Evolutionary conservation across 345 rosid genomes (phyloP).

Genomic region (Hirschfeldia incana): DNA sequence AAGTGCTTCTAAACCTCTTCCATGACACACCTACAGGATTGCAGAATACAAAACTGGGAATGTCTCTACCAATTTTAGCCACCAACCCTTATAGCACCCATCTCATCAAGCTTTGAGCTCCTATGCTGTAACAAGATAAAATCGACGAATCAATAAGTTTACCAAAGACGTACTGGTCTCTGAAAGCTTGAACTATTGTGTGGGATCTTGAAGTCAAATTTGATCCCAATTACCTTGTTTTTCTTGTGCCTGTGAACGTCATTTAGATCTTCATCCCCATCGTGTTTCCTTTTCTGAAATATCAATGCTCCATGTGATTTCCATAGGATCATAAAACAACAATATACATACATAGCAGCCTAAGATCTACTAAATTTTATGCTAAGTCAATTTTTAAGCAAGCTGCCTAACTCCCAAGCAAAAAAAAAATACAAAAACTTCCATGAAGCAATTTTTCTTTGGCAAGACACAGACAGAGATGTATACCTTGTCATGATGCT

Average conservation of each 20-base stretch:
- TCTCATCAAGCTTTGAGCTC: constrained; percentile 84
- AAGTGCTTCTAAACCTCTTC: constrained; percentile 53
- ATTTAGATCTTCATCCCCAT: constrained; percentile 85
- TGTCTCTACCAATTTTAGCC: constrained; percentile 55
- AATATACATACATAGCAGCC: constrained; percentile 17
- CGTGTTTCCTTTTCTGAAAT: constrained; percentile 94
- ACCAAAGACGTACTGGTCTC: too few species aligned
- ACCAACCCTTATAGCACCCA: constrained; percentile 84
- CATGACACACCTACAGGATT: constrained; percentile 47
- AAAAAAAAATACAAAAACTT: neutral
- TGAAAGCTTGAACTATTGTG: too few species aligned
- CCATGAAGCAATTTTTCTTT: neutral
- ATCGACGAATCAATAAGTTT: constrained; percentile 17
- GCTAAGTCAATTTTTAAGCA: constrained; percentile 1
- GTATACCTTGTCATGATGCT: constrained; percentile 85
- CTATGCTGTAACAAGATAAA: constrained; percentile 71
- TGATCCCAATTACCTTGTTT: constrained; percentile 65
- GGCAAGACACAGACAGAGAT: constrained; percentile 23
- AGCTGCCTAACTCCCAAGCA: constrained; percentile 8
- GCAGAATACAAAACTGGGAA: constrained; percentile 29
- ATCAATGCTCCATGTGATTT: constrained; percentile 20
- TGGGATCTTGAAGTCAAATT: neutral
- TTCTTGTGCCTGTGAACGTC: constrained; percentile 87
- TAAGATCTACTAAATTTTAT: constrained; percentile 8
- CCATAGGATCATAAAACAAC: neutral